Evolutionary conservation across 2,329 filamentous ascomycete genomes (phyloP), one percentile per base, ranked within the genome.

Genomic region (Ophiostoma sp.): DNA sequence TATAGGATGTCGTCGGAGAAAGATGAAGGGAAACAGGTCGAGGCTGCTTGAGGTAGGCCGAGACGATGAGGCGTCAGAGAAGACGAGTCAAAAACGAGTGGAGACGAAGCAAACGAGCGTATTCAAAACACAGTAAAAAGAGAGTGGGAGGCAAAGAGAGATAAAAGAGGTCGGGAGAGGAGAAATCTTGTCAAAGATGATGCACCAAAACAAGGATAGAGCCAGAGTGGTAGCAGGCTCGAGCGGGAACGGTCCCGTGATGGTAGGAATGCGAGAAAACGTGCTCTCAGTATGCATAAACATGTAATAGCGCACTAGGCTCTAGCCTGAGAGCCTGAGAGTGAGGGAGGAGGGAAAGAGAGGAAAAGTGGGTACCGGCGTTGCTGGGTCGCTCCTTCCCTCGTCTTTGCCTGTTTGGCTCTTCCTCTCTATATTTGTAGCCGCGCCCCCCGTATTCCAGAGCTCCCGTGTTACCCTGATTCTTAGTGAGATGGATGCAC

Each of bases 321-420:
- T 15, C 27, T 31, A 31, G 27, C 27, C 27, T 31, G 27, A 31
- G 27, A 31, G 27, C 27, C 27, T 31, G 27, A 31, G 27, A 31
- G 48, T 41, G 39, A 41, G n/a, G 5, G 10, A 57, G 8, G 23
- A 62, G 15, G 35, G 20, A 20, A 11, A 65, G 57, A 35, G 10
- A 35, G 31, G 31, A 64, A 27, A 17, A 64, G 4, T 15, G 57
- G 11, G 2, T 20, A 36, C 4, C 13, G 57, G 62, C 65, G 65
- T 67, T 67, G 65, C 65, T 48, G 65, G 65, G 65, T 20, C 65
- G 65, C 23, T 44, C 39, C 39, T 67, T 48, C 36, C 11, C 4
- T 31, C 39, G 31, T n/a, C 39, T 36, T 64, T 57, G 52, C 64
- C 64, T 39, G 35, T 35, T 62, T 65, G 33, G 52, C 23, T 27